These are phyloP conservation scores for Paxillus ammoniavirescens DNA, from an alignment of 768 basidiomycete species.

Conservation along the genomic window DNA sequence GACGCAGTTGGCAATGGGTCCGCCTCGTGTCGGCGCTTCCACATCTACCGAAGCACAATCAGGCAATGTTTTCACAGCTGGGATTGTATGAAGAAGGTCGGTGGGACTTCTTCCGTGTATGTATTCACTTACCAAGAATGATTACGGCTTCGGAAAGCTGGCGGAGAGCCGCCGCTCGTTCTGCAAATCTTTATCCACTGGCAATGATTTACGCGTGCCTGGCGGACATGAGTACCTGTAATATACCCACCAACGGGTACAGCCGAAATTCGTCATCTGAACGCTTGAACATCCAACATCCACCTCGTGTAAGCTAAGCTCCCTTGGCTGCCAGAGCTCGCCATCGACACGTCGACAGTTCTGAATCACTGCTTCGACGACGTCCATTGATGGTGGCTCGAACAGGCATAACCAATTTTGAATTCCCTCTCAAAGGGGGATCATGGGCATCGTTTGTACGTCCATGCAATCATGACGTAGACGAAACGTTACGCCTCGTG, in stretches of 20 bases:
- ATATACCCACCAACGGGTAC: not conserved
- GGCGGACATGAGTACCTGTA: not conserved
- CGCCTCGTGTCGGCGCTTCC: constrained; percentile 1
- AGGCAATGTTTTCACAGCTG: not conserved
- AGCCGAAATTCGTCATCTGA: too few relatives aligned
- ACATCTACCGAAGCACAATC: not conserved
- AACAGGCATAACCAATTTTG: too few relatives aligned
- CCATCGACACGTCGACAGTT: too few relatives aligned
- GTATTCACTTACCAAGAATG: too few relatives aligned
- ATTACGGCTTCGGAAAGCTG: too few relatives aligned
- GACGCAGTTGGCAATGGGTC: not conserved
- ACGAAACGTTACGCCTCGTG: too few relatives aligned
- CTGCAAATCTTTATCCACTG: too few relatives aligned
- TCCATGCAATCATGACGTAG: too few relatives aligned
- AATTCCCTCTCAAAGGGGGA: too few relatives aligned
- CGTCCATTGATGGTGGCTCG: not conserved
- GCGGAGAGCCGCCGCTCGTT: too few relatives aligned
- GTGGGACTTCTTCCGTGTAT: not conserved
- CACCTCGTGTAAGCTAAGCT: not conserved
- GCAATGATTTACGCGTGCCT: not conserved
- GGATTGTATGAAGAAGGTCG: not conserved
- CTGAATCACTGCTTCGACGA: not conserved
- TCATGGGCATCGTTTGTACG: too few relatives aligned
- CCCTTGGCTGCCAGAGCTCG: too few relatives aligned
- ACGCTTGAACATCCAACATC: not conserved